These are phyloP conservation scores for Leptosphaerulina australis DNA, from an alignment of 2,329 filamentous ascomycete genomes.

Conservation along the genomic window DNA sequence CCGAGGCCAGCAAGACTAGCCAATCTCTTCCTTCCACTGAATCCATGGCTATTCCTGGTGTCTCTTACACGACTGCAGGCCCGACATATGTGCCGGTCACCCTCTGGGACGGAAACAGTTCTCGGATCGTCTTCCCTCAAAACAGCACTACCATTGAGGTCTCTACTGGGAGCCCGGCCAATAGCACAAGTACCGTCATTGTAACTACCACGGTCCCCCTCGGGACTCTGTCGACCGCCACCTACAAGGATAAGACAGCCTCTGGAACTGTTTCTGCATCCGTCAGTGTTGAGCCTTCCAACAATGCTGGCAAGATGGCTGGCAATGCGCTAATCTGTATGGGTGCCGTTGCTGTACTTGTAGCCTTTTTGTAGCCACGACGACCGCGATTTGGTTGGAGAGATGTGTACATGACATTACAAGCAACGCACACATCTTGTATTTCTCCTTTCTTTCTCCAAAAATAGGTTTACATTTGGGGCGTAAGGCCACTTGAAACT, in stretches of 20 bases:
- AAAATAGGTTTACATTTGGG: no score
- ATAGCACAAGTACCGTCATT: not conserved
- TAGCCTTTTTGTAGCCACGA: constrained; percentile 4
- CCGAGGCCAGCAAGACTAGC: not conserved
- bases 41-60: not conserved
- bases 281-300: not conserved
- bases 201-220: not conserved
- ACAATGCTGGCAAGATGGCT: not conserved
- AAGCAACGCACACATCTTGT: not conserved
- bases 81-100: constrained; percentile 7
- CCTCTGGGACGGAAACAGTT: constrained; percentile 9
- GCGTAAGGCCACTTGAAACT: no score
- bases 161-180: not conserved
- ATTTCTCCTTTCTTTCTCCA: not conserved
- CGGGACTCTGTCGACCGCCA: not conserved
- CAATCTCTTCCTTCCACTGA: not conserved
- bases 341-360: not conserved
- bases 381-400: not conserved
- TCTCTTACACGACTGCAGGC: not conserved
- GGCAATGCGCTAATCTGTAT: not conserved
- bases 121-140: constrained; percentile 7
- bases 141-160: constrained; percentile 7
- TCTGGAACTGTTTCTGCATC: constrained; percentile 1
- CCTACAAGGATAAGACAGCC: not conserved
- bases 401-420: not conserved